Evolutionary conservation across 345 rosid genomes (phyloP).

Genomic region (Chamaenerion angustifolium): DNA sequence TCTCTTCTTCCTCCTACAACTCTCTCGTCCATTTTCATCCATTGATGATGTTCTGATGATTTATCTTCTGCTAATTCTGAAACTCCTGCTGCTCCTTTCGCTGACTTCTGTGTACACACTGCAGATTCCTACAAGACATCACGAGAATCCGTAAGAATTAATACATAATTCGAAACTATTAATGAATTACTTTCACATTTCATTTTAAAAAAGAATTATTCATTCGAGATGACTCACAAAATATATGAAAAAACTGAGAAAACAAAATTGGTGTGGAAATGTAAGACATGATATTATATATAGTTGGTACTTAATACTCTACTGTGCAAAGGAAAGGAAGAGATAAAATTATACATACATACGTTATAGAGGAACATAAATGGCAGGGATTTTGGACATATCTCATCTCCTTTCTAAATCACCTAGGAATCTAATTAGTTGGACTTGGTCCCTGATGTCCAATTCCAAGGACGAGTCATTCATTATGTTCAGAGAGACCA

Average conservation of each 20-base stretch:
- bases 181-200: no score
- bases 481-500: conserved; percentile 2
- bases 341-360: no score
- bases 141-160: background rate
- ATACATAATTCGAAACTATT: no score
- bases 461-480: conserved; percentile 5
- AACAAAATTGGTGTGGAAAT: no score
- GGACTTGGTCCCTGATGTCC: conserved; percentile 2
- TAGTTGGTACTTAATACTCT: no score
- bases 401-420: background rate
- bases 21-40: conserved; percentile 31
- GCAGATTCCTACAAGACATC: conserved; percentile 23
- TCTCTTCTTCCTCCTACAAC: conserved; percentile 15
- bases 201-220: no score
- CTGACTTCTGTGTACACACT: conserved; percentile 17
- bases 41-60: conserved; percentile 15
- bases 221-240: no score
- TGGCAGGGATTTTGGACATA: no score
- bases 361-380: no score
- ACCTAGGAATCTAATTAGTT: conserved; percentile 7
- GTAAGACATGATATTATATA: no score
- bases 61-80: conserved; percentile 22
- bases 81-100: conserved; percentile 19
- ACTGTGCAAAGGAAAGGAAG: no score
- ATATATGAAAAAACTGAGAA: no score